Percentiles rank a stretch among this genome's conserved stretches.
These are phyloP conservation scores for Prunus mongolica DNA, from an alignment of 306 rosid species.

Conservation along the genomic window DNA sequence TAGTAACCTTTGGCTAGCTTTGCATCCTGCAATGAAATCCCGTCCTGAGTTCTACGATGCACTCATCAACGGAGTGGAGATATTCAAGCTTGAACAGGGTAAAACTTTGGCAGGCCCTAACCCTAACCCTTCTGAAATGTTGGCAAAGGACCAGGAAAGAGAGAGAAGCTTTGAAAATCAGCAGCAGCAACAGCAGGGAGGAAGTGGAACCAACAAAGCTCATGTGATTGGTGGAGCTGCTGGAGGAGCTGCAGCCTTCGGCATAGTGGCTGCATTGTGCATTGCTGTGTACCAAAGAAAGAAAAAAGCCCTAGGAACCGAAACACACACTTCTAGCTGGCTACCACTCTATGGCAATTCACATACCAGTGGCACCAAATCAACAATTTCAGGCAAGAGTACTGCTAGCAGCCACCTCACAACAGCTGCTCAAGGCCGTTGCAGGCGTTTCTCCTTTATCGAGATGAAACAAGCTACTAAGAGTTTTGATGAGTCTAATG, in stretches of 20 bases:
- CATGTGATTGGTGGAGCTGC: slow-evolving; percentile 47
- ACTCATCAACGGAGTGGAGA: slow-evolving; percentile 38
- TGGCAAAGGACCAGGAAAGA: slow-evolving; percentile 27
- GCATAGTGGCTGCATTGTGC: slow-evolving; percentile 40
- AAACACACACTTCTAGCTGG: slow-evolving; percentile 45
- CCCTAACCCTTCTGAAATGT: slow-evolving; percentile 33
- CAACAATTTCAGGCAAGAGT: slow-evolving; percentile 39
- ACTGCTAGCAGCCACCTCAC: slow-evolving; percentile 31
- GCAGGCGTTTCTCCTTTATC: slow-evolving; percentile 38
- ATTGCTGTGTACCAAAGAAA: slow-evolving; percentile 42
- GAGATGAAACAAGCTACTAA: slow-evolving; percentile 46
- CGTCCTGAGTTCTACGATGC: slow-evolving; percentile 35
- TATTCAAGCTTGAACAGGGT: slow-evolving; percentile 34
- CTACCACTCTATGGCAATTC: slow-evolving; percentile 49
- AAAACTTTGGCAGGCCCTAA: slow-evolving; percentile 44
- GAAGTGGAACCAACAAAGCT: slow-evolving; percentile 6
- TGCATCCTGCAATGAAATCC: slow-evolving; percentile 22
- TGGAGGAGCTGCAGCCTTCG: slow-evolving; percentile 48
- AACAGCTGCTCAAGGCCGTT: slow-evolving; percentile 45
- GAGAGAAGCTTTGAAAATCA: slow-evolving; percentile 15
- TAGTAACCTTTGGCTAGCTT: slow-evolving; percentile 37
- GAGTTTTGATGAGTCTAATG: slow-evolving; percentile 39
- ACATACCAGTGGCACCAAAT: slow-evolving; percentile 40
- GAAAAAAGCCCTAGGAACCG: slow-evolving; percentile 26
- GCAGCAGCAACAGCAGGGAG: background rate